phyloP scores from a whole-genome alignment of 495 filamentous ascomycete species.

The Letharia lupina region DNA sequence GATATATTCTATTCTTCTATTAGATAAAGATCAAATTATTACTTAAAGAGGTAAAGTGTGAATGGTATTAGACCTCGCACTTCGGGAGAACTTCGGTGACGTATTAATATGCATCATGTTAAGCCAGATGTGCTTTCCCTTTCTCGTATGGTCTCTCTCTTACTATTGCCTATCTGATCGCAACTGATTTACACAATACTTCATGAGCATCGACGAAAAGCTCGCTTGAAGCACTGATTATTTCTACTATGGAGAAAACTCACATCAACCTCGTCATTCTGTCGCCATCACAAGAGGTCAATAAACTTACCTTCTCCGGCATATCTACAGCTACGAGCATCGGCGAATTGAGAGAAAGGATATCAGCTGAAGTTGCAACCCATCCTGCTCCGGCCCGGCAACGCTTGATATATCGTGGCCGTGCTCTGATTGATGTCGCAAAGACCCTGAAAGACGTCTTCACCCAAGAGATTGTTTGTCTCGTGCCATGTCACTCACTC shows the following conservation, averaged over 20 bases:
- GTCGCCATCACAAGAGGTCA: slow-evolving; percentile 53
- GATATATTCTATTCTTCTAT: no score
- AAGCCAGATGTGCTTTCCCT: background rate
- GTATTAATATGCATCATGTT: background rate
- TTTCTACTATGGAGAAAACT: slow-evolving; percentile 11
- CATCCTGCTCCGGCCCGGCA: slow-evolving; percentile 47
- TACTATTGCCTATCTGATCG: background rate
- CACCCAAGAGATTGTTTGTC: slow-evolving; percentile 46
- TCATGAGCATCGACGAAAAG: background rate
- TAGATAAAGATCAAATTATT: background rate
- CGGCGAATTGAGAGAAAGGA: slow-evolving; percentile 50
- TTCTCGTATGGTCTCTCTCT: background rate
- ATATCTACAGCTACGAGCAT: slow-evolving; percentile 50
- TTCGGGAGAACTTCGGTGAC: no score
- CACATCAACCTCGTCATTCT: slow-evolving; percentile 46
- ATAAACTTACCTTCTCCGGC: slow-evolving; percentile 44
- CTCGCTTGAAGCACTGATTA: background rate
- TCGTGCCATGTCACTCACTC: background rate
- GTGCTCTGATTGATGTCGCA: slow-evolving; percentile 44
- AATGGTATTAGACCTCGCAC: no score
- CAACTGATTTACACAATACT: background rate
- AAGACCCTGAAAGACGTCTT: slow-evolving; percentile 52
- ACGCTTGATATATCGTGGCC: slow-evolving; percentile 59
- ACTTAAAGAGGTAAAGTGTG: no score
- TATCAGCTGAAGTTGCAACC: slow-evolving; percentile 46